phyloP scores from a whole-genome alignment of 305 asterid species.

The Fraxinus albicans region DNA sequence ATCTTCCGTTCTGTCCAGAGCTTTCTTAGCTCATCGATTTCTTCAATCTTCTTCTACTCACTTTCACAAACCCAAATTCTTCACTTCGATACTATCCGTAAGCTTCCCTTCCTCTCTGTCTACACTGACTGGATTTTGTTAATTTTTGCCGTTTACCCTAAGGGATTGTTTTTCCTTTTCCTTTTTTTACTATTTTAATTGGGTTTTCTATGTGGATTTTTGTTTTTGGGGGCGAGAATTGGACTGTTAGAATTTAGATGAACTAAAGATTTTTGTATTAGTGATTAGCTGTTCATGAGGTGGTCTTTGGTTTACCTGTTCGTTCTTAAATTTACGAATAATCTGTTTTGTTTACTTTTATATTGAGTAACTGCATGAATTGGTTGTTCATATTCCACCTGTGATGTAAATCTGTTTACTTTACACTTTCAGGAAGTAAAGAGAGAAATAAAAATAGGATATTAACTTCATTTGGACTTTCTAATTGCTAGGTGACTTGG shows the following conservation, averaged over 20 bases:
- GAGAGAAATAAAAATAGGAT: neutral
- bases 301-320: neutral
- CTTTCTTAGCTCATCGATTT: slow-evolving; percentile 55
- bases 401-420: neutral
- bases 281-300: neutral
- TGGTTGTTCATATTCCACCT: neutral
- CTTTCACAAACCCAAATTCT: slow-evolving; percentile 33
- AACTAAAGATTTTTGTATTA: neutral
- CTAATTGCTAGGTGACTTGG: neutral
- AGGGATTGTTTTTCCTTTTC: neutral
- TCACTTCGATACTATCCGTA: slow-evolving; percentile 45
- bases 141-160: neutral
- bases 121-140: neutral
- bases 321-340: neutral
- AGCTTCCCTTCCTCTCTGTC: slow-evolving; percentile 20
- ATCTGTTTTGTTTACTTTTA: neutral
- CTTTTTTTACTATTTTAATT: neutral
- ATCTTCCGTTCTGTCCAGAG: slow-evolving; percentile 56
- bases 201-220: neutral
- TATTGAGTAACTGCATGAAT: neutral
- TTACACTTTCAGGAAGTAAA: neutral
- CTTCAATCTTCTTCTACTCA: slow-evolving; percentile 41
- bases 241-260: neutral
- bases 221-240: neutral
- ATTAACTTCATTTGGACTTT: neutral